Evolutionary conservation across 148 eudicot species (phyloP), one percentile per base, ranked within the genome.

Genomic region (Amaranthus hypochondriacus): DNA sequence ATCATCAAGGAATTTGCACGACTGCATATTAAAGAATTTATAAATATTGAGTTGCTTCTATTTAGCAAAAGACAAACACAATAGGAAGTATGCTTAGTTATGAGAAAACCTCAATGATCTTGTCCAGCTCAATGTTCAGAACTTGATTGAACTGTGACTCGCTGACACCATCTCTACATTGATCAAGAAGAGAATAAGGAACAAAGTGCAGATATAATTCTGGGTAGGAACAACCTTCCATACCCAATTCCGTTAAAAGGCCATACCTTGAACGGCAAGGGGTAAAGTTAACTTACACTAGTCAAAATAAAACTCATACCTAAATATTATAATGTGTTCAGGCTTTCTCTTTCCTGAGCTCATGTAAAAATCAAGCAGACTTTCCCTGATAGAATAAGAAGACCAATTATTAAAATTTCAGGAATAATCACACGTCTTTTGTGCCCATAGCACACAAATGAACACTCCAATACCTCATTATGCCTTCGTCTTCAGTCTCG

Each of bases 71-170:
- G 18, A 49, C 3, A n/a, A 51, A 0, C 43, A 49, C 0, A 4
- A 14, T 7, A 18, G 52, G 12, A 8, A 39, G 54, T 55, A 12
- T 11, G 18, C 0, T 4, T 52, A 44, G 61, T n/a, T 51, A 21
- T 10, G 7, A 12, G 2, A 28, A 15, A 50, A 93, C 98, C 98
- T 93, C 92, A 7, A 90, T 89, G 53, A 93, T 87, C 73, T 90
- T 90, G 75, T 88, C 90, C 15, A 93, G 81, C 69, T 93, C 98
- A 6, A 90, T 89, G 74, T 93, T 90, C 69, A 93, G 86, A 42
- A 93, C 98, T 83, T 93, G 98, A 61, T 87, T 90, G 80, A 93
- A 93, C 64, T 93, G 98, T 0, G 92, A 87, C 78, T 93, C 98
- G 15, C 96, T 90, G 1, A 93, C 98, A 42, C 98, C 98, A 82